Conservation (phyloP, 352 stramenopile species). For the Phytophthora multivora region DNA sequence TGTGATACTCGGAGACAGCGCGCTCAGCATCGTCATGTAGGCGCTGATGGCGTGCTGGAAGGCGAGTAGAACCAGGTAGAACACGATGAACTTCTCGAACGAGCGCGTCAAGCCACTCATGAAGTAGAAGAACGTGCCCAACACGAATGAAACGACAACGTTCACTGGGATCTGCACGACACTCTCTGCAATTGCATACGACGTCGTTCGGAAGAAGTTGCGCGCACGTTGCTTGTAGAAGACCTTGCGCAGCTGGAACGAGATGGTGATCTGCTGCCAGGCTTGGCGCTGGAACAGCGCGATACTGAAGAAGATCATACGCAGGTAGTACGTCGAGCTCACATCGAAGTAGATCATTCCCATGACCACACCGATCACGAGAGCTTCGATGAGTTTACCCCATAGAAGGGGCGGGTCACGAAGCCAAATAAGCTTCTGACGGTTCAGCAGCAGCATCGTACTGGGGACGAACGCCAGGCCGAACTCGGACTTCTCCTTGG, state of each 20-base stretch:
- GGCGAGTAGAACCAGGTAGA: constrained; percentile 68
- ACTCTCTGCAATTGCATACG: constrained; percentile 76
- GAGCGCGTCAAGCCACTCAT: constrained; percentile 80
- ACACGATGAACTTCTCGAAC: constrained; percentile 79
- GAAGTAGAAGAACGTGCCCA: constrained; percentile 87
- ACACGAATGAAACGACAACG: constrained; percentile 64
- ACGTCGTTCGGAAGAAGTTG: constrained; percentile 90
- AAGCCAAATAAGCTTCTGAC: constrained; percentile 72
- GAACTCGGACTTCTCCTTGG: constrained; percentile 59
- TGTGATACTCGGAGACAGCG: constrained; percentile 61
- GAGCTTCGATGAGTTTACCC: constrained; percentile 63
- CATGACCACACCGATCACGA: constrained; percentile 80
- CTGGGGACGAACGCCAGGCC: constrained; percentile 49
- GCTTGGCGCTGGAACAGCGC: constrained; percentile 73
- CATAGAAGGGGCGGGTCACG: constrained; percentile 63
- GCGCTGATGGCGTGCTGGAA: constrained; percentile 79
- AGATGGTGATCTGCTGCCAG: constrained; percentile 75
- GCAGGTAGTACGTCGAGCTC: constrained; percentile 60
- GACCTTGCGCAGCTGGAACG: constrained; percentile 75
- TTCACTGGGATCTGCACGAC: constrained; percentile 65
- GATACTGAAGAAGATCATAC: constrained; percentile 77
- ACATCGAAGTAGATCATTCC: constrained; percentile 76
- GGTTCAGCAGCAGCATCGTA: constrained; percentile 56
- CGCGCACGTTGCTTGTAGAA: constrained; percentile 91
- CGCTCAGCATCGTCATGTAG: constrained; percentile 68